A percentile compares a stretch with the other conserved stretches of the same genome.
Conservation (phyloP, 78 protist genomes). For the Dictyostelium capitatum region DNA sequence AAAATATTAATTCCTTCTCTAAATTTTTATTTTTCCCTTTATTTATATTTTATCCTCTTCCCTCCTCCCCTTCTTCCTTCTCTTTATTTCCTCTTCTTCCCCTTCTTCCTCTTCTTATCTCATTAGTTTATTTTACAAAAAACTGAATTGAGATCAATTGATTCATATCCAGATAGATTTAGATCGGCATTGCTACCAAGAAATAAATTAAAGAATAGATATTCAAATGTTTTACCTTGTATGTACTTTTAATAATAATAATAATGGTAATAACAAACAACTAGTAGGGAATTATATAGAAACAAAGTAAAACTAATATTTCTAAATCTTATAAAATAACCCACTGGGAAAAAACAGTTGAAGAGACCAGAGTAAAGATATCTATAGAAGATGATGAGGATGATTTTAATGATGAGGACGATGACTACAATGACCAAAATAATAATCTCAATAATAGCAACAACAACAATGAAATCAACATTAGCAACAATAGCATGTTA, state of each 20-base stretch:
- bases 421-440: not conserved
- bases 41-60: no score
- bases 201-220: constrained; percentile 74
- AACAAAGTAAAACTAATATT: no score
- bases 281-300: no score
- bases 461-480: not conserved
- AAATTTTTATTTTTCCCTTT: no score
- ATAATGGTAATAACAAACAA: no score
- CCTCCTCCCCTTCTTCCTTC: not conserved
- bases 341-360: not conserved
- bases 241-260: not conserved
- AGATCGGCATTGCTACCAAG: constrained; percentile 49
- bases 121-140: constrained; percentile 69
- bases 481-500: not conserved
- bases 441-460: not conserved
- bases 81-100: not conserved
- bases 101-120: no score
- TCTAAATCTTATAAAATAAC: no score
- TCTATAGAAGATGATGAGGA: constrained; percentile 29
- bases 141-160: constrained; percentile 67
- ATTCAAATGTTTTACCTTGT: constrained; percentile 83
- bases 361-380: constrained; percentile 28
- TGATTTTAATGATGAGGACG: not conserved
- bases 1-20: no score
- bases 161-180: constrained; percentile 56